Evolutionary conservation across 768 basidiomycete genomes (phyloP), one percentile per base, ranked within the genome.

Genomic region (Lactifluus volemus): DNA sequence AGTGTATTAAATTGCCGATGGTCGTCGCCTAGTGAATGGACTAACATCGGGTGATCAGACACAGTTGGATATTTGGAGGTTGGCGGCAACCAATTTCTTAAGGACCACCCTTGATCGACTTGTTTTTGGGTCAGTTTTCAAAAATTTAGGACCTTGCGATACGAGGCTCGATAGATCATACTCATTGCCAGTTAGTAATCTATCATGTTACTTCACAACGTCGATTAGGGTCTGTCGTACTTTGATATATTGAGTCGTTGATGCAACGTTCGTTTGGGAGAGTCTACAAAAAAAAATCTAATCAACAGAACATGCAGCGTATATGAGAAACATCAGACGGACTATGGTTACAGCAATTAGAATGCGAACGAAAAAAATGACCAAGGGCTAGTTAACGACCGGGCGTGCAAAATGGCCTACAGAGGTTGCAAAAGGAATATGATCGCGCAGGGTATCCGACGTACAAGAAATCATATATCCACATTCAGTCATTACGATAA

Each of bases 1-100:
- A 67, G 17, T 25, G 74, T 2, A 25, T 25, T 25, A 25, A 68
- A 68, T 70, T 75, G 76, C 77, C 7, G 77, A 73, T 15, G 76
- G 74, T 30, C 74, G 75, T 17, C 78, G 25, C 25, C 79, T 29
- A 59, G n/a, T 73, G 21, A 76, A 5, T 41, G 7, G 29, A 58
- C 14, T 25, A 44, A 51, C 9, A 15, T 6, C 34, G 14, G 5
- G 9, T 0, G 25, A 39, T 19, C 41, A 12, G 9, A 38, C 44
- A 21, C 15, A 5, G 32, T 52, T 21, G n/a, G 32, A 25, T 5
- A 47, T 36, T 11, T n/a, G 17, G 10, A 52, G 15, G 41, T 52
- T 38, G 10, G 5, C 7, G 4, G 25, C 19, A 44, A 0, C 3
- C 44, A 10, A 12, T 11, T 53, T 41, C 17, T 9, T 34, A 44